Evolutionary conservation across 306 rosid genomes (phyloP).

Genomic region (Leucaena leucocephala): DNA sequence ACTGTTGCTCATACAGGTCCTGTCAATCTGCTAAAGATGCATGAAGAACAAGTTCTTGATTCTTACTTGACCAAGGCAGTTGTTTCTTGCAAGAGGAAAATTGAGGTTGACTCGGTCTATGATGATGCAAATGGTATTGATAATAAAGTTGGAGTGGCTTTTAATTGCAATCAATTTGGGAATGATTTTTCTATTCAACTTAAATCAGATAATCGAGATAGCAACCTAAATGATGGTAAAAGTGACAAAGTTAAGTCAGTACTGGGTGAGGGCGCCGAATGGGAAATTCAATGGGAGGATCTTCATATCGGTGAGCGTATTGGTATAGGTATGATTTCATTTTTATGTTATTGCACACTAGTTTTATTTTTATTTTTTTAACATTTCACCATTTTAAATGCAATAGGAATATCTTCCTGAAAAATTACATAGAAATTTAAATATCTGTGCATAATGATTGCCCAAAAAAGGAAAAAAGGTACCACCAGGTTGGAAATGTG

Average conservation of each 20-base stretch:
- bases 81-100: constrained; percentile 36
- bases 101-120: constrained; percentile 35
- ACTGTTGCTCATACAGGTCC: constrained; percentile 34
- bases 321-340: constrained; percentile 52
- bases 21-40: constrained; percentile 38
- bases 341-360: neutral
- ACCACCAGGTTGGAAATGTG: constrained; percentile 25
- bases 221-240: constrained; percentile 45
- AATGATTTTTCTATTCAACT: constrained; percentile 45
- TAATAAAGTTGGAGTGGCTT: constrained; percentile 42
- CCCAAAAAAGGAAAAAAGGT: neutral
- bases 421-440: constrained; percentile 5
- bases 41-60: constrained; percentile 46
- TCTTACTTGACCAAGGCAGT: constrained; percentile 35
- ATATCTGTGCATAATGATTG: neutral
- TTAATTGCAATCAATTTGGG: constrained; percentile 39
- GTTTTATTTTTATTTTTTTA: neutral
- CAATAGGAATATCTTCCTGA: neutral
- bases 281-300: constrained; percentile 99
- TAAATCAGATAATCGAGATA: constrained; percentile 37
- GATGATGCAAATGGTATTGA: constrained; percentile 46
- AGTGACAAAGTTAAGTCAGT: constrained; percentile 54
- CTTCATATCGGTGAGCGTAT: constrained; percentile 94
- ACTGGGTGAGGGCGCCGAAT: constrained; percentile 77
- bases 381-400: constrained; percentile 23